Evolutionary conservation across 179 eudicot genomes (phyloP), one percentile per base, ranked within the genome.

Genomic region (Amaranthus tricolor): DNA sequence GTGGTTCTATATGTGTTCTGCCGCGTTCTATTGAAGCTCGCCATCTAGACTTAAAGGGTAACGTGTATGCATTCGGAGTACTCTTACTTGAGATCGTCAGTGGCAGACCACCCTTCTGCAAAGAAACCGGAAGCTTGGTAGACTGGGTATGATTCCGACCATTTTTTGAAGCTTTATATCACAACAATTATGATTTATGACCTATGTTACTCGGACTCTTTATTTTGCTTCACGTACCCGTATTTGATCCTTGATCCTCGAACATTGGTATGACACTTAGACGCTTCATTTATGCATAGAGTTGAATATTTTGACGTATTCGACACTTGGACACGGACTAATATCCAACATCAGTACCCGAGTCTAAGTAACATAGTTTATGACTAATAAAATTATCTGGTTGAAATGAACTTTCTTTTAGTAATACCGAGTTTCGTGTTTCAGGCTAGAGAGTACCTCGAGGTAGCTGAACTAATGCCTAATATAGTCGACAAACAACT

Each of bases 21-120:
- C 96, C 97, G 31, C 89, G 76, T 61, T 85, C 92, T 0, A 53
- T 93, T 3, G 94, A 88, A 80, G 89, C 73, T 57, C 95, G 99
- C 7, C 89, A 88, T 83, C 85, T 95, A 6, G 91, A 93, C 78
- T 77, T 93, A 74, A 87, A 82, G 70, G 97, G 97, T 14, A 95
- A 93, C 72, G 77, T 91, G 1, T 89, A 85, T 45, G 90, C 96
- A 24, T 95, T 95, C 53, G 99, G 99, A 58, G 76, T 88, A 65
- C 90, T 95, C 65, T 78, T 95, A 52, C 89, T 95, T 50, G 99
- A 95, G 78, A 89, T 95, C 7, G 73, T 95, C 80, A 95, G 95
- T 49, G 99, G 99, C 64, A 85, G 88, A 72, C 92, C 90, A 57
- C 86, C 91, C 61, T 88, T 85, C 81, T 80, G 82, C 82, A 81